Evolutionary conservation across 441 rosid genomes (phyloP).

Genomic region (Hypseocharis bilobata): DNA sequence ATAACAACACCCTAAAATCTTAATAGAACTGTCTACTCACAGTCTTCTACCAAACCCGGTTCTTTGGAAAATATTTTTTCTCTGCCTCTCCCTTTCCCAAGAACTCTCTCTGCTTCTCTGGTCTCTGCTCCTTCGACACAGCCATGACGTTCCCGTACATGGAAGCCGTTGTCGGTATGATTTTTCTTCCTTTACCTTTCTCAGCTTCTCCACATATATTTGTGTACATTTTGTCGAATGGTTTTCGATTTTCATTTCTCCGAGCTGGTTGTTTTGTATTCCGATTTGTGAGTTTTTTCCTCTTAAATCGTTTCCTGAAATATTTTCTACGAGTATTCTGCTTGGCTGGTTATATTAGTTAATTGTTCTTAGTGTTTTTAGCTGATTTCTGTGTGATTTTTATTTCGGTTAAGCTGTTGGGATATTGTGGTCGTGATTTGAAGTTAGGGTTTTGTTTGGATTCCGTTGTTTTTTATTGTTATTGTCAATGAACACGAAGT

Average conservation of each 20-base stretch:
- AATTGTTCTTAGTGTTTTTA: not conserved
- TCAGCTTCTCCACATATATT: not conserved
- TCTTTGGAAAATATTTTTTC: too few relatives aligned
- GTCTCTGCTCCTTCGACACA: slow-evolving; percentile 7
- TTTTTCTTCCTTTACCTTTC: not conserved
- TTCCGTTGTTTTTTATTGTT: too few relatives aligned
- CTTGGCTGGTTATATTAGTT: not conserved
- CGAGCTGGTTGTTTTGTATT: not conserved
- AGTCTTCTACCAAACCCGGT: too few relatives aligned
- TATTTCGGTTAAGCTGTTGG: not conserved
- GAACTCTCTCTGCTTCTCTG: too few relatives aligned
- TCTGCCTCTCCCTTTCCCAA: too few relatives aligned
- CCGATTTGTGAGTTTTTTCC: too few relatives aligned
- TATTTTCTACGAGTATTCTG: not conserved
- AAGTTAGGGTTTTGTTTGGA: not conserved
- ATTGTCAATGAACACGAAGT: not conserved
- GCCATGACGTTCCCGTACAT: slow-evolving; percentile 78
- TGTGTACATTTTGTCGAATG: not conserved
- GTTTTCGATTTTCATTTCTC: not conserved
- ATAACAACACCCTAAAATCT: too few relatives aligned
- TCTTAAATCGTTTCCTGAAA: not conserved
- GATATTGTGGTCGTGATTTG: not conserved
- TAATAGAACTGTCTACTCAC: too few relatives aligned
- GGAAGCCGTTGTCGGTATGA: slow-evolving; percentile 80
- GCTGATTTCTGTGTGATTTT: not conserved